Evolutionary conservation across 2,329 filamentous ascomycete species (phyloP).

Genomic region (Colletotrichum chrysophilum): DNA sequence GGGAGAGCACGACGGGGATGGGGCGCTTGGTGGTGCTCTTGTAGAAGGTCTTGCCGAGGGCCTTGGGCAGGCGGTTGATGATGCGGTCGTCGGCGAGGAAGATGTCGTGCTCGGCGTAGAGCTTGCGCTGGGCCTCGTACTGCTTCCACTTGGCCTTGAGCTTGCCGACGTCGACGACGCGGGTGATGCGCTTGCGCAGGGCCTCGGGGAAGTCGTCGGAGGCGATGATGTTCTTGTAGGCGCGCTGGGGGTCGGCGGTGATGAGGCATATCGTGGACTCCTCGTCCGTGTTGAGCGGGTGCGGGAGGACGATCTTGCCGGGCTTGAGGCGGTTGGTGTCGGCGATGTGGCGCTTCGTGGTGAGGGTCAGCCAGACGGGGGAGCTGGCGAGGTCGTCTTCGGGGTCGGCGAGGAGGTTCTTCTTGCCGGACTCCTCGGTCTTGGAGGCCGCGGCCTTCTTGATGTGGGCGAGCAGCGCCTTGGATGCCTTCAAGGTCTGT

Average conservation of each 20-base stretch:
- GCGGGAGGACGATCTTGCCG: slow-evolving; percentile 78
- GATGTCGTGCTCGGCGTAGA: slow-evolving; percentile 86
- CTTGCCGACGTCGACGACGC: slow-evolving; percentile 83
- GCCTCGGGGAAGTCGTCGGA: slow-evolving; percentile 73
- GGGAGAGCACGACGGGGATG: slow-evolving; percentile 76
- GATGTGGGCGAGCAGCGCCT: slow-evolving; percentile 66
- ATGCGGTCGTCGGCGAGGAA: slow-evolving; percentile 94
- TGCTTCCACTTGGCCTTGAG: slow-evolving; percentile 82
- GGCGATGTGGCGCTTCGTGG: slow-evolving; percentile 68
- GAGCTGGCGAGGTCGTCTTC: slow-evolving; percentile 50
- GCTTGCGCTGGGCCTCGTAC: slow-evolving; percentile 85
- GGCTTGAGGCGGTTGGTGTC: slow-evolving; percentile 85
- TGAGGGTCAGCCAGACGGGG: slow-evolving; percentile 67
- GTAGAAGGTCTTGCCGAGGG: slow-evolving; percentile 93
- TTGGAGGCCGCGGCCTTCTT: slow-evolving; percentile 57
- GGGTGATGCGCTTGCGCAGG: slow-evolving; percentile 71
- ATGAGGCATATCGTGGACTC: slow-evolving; percentile 83
- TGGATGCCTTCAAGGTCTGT: slow-evolving; percentile 67
- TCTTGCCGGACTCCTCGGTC: slow-evolving; percentile 47
- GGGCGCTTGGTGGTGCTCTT: slow-evolving; percentile 83
- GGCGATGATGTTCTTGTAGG: slow-evolving; percentile 84
- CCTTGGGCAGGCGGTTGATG: slow-evolving; percentile 61
- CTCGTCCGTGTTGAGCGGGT: slow-evolving; percentile 72
- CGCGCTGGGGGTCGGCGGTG: slow-evolving; percentile 79
- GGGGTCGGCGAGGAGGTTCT: slow-evolving; percentile 57